phyloP scores from a whole-genome alignment of 176 grass and related monocot species.

The Carex scoparia region DNA sequence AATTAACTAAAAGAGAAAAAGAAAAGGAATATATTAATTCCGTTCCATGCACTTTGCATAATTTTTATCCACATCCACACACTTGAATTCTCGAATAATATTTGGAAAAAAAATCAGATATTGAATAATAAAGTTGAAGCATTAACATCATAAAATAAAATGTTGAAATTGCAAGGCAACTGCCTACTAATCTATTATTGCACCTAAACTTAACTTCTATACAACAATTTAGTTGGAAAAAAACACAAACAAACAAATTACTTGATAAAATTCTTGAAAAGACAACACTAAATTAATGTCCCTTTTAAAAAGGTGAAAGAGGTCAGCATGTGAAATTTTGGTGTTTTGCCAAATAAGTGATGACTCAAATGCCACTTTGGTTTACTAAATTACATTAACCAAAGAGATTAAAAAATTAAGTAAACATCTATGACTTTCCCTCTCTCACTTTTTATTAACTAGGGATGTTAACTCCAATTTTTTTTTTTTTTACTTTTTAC shows the following conservation, averaged over 20 bases:
- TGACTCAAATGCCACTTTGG: neutral
- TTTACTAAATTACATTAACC: neutral
- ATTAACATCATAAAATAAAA: neutral
- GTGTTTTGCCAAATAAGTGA: constrained; percentile 9
- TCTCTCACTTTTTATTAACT: neutral
- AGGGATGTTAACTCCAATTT: no score
- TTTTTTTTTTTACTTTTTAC: no score
- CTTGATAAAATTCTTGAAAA: neutral
- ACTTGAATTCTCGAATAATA: no score
- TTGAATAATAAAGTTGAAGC: neutral
- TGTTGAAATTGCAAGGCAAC: neutral
- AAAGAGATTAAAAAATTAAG: neutral
- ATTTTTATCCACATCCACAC: neutral
- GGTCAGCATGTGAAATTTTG: neutral
- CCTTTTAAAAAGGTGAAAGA: neutral
- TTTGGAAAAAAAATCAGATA: no score
- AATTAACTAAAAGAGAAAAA: neutral
- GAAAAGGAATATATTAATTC: neutral
- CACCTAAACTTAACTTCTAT: neutral
- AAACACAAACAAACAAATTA: neutral
- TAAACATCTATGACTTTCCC: neutral
- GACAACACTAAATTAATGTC: no score
- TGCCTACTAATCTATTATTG: neutral
- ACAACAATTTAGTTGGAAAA: neutral
- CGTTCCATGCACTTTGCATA: no score